Evolutionary conservation across 805 yeast genomes (phyloP).

Genomic region (Ogataea minuta): DNA sequence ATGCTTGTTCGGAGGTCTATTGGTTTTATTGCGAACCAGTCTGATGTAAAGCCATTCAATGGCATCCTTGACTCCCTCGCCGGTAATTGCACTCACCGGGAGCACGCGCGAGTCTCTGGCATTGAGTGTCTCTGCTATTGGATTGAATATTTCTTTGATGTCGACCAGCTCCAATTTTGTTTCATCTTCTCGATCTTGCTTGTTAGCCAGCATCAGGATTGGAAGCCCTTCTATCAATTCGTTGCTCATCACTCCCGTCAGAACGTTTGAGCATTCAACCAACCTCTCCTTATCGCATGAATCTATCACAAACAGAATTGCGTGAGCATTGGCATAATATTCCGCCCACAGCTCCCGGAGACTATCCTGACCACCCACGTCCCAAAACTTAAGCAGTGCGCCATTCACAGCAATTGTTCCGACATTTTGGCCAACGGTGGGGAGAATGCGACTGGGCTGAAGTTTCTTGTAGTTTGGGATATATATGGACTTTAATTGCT

Average conservation of each 20-base stretch:
- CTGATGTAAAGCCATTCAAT: slow-evolving; percentile 85
- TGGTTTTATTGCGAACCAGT: slow-evolving; percentile 61
- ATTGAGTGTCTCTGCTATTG: slow-evolving; percentile 76
- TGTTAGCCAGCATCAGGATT: slow-evolving; percentile 90
- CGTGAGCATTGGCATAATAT: slow-evolving; percentile 84
- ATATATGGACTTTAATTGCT: slow-evolving; percentile 58
- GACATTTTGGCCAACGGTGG: slow-evolving; percentile 94
- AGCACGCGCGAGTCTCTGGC: slow-evolving; percentile 90
- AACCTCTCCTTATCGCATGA: slow-evolving; percentile 82
- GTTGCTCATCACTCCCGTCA: slow-evolving; percentile 55
- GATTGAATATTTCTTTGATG: slow-evolving; percentile 79
- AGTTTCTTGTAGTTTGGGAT: slow-evolving; percentile 43
- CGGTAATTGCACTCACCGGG: slow-evolving; percentile 82
- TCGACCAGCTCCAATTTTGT: slow-evolving; percentile 72
- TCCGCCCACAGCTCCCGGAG: slow-evolving; percentile 83
- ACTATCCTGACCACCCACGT: slow-evolving; percentile 92
- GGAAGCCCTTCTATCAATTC: slow-evolving; percentile 78
- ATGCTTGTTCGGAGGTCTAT: slow-evolving; percentile 51
- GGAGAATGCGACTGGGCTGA: slow-evolving; percentile 66
- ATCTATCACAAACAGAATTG: slow-evolving; percentile 88
- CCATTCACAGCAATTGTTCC: slow-evolving; percentile 40
- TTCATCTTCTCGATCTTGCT: slow-evolving; percentile 66
- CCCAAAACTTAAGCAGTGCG: slow-evolving; percentile 79
- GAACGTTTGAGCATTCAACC: slow-evolving; percentile 73
- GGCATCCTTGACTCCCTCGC: slow-evolving; percentile 83